Conservation (phyloP, 2,329 filamentous ascomycete genomes). For the Cryphonectria parasitica region DNA sequence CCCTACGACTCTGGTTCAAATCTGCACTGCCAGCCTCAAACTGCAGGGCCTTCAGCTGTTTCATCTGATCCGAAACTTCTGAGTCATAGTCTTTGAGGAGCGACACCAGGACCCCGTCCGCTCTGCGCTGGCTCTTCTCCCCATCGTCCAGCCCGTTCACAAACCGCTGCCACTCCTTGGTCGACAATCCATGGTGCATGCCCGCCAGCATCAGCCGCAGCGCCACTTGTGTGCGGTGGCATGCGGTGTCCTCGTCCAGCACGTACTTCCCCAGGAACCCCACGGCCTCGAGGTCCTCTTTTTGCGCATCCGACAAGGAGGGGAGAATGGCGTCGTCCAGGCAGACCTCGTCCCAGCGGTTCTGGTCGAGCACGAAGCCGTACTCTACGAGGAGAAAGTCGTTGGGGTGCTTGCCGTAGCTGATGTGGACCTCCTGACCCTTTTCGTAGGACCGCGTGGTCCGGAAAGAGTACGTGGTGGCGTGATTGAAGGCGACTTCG, state of each 20-base stretch:
- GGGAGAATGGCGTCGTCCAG: slow-evolving; percentile 53
- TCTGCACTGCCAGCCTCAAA: slow-evolving; percentile 20
- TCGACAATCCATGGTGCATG: slow-evolving; percentile 32
- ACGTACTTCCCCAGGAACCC: slow-evolving; percentile 57
- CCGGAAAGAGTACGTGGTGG: slow-evolving; percentile 57
- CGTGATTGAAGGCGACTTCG: slow-evolving; percentile 51
- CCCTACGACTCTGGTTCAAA: slow-evolving; percentile 40
- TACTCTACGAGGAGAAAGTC: slow-evolving; percentile 75
- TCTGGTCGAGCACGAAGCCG: slow-evolving; percentile 52
- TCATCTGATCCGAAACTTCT: slow-evolving; percentile 39
- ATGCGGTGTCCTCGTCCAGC: slow-evolving; percentile 54
- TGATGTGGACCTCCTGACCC: slow-evolving; percentile 70
- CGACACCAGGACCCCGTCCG: slow-evolving; percentile 43
- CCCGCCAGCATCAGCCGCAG: slow-evolving; percentile 43
- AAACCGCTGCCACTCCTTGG: slow-evolving; percentile 50
- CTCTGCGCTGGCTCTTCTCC: slow-evolving; percentile 44
- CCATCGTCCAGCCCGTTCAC: slow-evolving; percentile 52
- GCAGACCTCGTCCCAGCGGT: slow-evolving; percentile 55
- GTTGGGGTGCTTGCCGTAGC: slow-evolving; percentile 72
- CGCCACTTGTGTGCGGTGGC: slow-evolving; percentile 61
- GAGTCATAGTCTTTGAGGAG: slow-evolving; percentile 44
- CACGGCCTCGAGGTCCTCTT: slow-evolving; percentile 45
- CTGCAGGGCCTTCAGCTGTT: slow-evolving; percentile 36
- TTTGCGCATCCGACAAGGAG: slow-evolving; percentile 41
- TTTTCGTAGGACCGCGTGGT: slow-evolving; percentile 53